Conservation (phyloP, 2,329 filamentous ascomycete genomes). For the Tolypocladium tropicale region DNA sequence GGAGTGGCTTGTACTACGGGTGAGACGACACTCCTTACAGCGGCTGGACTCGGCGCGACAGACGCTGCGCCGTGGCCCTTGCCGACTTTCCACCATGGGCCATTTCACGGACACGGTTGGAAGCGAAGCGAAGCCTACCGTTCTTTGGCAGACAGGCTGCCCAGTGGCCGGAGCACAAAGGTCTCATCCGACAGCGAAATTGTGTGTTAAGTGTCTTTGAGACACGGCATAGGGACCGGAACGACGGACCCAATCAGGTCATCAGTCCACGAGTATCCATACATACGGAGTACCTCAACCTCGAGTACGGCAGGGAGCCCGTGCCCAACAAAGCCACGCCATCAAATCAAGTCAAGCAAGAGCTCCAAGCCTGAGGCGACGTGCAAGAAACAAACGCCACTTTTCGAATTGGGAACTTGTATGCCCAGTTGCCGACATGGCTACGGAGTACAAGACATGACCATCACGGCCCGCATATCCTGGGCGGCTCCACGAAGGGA, state of each 20-base stretch:
- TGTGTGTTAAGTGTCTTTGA: not conserved
- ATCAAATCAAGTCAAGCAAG: not conserved
- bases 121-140: not conserved
- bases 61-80: not conserved
- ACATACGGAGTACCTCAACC: no score
- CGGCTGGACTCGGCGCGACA: no score
- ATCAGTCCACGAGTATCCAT: no score
- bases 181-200: not conserved
- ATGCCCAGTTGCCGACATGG: not conserved
- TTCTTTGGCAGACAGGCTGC: not conserved
- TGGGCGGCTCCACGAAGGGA: not conserved
- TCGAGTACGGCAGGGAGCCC: no score
- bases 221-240: not conserved
- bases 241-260: not conserved
- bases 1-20: no score
- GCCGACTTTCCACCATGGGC: no score
- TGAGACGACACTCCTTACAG: no score
- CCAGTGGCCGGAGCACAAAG: not conserved
- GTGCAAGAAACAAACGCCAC: not conserved
- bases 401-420: not conserved
- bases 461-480: not conserved
- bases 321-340: not conserved
- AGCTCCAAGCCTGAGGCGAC: not conserved
- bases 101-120: not conserved
- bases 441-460: not conserved